A percentile compares a stretch with the other conserved stretches of the same genome.
phyloP scores from a whole-genome alignment of 1,139 yeast genomes.

The Lizanozyma gosingica region DNA sequence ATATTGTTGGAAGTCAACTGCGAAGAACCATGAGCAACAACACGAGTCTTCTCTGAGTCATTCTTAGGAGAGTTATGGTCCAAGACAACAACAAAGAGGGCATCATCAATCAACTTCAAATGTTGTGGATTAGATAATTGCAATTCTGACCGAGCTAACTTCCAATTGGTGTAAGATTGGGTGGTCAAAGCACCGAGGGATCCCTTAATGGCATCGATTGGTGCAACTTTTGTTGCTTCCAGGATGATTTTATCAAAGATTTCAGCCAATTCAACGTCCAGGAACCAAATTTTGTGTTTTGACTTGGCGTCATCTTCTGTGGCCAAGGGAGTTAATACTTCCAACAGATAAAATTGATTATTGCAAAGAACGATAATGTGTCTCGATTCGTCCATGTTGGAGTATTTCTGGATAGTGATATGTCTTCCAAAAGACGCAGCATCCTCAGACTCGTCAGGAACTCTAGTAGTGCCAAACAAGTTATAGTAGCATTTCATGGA shows the following conservation, averaged over 20 bases:
- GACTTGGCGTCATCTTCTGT: conserved; percentile 22
- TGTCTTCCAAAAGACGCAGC: conserved; percentile 22
- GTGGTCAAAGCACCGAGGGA: conserved; percentile 68
- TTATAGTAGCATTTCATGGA: conserved; percentile 62
- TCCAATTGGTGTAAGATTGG: conserved; percentile 59
- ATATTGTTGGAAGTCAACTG: conserved; percentile 39
- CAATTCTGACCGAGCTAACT: conserved; percentile 43
- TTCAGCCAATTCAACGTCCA: conserved; percentile 45
- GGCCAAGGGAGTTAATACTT: conserved; percentile 38
- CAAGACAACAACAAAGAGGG: conserved; percentile 59
- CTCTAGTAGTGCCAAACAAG: conserved; percentile 59
- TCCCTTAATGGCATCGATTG: conserved; percentile 32
- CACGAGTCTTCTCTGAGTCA: conserved; percentile 37
- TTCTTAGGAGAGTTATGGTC: conserved; percentile 48
- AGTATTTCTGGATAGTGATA: conserved; percentile 21
- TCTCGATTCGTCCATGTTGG: conserved; percentile 20
- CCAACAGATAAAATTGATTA: conserved; percentile 54
- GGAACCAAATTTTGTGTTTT: conserved; percentile 33
- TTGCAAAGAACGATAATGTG: conserved; percentile 52
- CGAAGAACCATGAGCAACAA: conserved; percentile 57
- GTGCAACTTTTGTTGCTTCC: conserved; percentile 22
- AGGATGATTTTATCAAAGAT: conserved; percentile 42
- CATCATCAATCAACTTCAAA: conserved; percentile 46
- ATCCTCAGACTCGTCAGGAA: conserved; percentile 35
- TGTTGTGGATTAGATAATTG: conserved; percentile 34